Percentiles rank a stretch among this genome's conserved stretches.
Conservation (phyloP, 2,329 filamentous ascomycete genomes). For the Botrytis squamosa region DNA sequence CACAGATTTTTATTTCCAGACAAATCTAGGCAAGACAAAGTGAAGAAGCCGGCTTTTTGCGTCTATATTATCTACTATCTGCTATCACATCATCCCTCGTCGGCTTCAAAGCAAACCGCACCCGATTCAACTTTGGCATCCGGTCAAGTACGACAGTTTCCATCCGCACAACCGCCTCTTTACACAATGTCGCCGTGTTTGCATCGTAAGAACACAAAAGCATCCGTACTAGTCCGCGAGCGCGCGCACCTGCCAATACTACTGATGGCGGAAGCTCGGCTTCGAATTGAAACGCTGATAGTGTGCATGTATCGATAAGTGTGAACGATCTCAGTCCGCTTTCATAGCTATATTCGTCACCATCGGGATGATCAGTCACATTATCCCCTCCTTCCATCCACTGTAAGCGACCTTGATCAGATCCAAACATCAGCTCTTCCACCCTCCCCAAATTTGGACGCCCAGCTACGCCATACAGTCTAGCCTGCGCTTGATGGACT, state of each 20-base stretch:
- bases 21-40: neutral
- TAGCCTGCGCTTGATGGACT: slow-evolving; percentile 32
- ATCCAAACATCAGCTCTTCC: slow-evolving; percentile 36
- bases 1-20: neutral
- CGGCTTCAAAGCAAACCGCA: slow-evolving; percentile 17
- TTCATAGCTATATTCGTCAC: neutral
- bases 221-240: slow-evolving; percentile 39
- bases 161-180: slow-evolving; percentile 29
- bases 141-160: slow-evolving; percentile 22
- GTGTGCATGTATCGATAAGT: slow-evolving; percentile 38
- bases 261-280: slow-evolving; percentile 37
- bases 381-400: slow-evolving; percentile 27
- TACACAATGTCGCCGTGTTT: slow-evolving; percentile 23
- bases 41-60: neutral
- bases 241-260: slow-evolving; percentile 36
- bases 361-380: neutral
- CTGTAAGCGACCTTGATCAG: slow-evolving; percentile 29
- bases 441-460: slow-evolving; percentile 31
- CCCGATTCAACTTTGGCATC: slow-evolving; percentile 23
- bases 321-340: slow-evolving; percentile 33
- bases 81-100: neutral
- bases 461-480: slow-evolving; percentile 37
- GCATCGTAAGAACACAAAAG: slow-evolving; percentile 35
- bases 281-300: slow-evolving; percentile 38
- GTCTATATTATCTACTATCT: neutral